phyloP scores from a whole-genome alignment of 305 asterid species.

The Fraxinus nigra region DNA sequence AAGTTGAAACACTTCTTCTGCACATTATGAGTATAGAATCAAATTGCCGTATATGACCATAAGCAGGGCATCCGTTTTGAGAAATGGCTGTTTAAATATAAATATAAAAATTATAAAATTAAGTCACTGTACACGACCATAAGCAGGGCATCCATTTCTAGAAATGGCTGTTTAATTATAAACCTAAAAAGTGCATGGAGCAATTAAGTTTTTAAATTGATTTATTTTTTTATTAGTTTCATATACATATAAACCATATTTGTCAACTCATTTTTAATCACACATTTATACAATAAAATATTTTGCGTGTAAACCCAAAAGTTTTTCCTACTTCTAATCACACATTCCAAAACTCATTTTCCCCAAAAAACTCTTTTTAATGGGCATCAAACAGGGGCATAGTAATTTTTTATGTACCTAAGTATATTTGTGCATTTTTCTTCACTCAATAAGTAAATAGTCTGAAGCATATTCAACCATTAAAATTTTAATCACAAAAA shows the following conservation, averaged over 20 bases:
- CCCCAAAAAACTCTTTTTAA: background rate
- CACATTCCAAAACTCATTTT: background rate
- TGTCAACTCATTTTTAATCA: background rate
- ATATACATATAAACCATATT: background rate
- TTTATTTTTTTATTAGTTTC: background rate
- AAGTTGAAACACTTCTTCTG: slow-evolving; percentile 77
- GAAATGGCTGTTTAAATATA: background rate
- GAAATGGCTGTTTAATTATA: background rate
- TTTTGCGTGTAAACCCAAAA: background rate
- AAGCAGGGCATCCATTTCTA: background rate
- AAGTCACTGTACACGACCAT: background rate
- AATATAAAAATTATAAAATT: background rate
- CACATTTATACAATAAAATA: background rate
- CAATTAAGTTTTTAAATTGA: background rate
- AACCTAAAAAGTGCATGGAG: background rate
- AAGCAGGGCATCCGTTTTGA: background rate
- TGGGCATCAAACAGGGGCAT: background rate
- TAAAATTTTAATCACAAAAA: background rate
- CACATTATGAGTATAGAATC: slow-evolving; percentile 18
- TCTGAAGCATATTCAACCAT: background rate
- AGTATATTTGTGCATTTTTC: background rate
- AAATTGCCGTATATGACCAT: background rate
- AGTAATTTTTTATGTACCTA: background rate
- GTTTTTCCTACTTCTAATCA: too few relatives aligned
- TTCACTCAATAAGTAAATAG: background rate